Evolutionary conservation across 1,284 basidiomycete species (phyloP), one percentile per base, ranked within the genome.

Genomic region (Ganoderma resinaceum): DNA sequence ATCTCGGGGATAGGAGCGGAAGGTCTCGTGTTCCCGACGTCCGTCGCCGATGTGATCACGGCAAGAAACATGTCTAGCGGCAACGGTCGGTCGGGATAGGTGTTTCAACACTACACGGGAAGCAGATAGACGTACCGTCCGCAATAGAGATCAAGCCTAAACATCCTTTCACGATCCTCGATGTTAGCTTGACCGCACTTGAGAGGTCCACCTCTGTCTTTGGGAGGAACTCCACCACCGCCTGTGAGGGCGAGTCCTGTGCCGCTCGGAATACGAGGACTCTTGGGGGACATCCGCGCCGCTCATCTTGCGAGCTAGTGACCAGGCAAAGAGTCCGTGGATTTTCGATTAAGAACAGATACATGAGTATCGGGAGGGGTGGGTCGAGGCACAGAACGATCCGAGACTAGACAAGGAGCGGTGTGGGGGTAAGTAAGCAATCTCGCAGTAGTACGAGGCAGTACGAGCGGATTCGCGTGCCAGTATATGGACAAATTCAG

Each of bases 221-320:
- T 0, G 87, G 88, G 6, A 96, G 79, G 75, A 96, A 95, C 79
- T 97, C 95, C 18, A 96, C 95, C 43, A 96, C 86, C 61, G 91
- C 89, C 78, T 93, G 91, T 16, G 80, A 80, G 16, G 86, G 79
- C 72, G 84, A 84, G 55, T 81, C 80, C 73, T 89, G 86, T 26
- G 88, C 87, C 23, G 87, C 84, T 58, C 91, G 91, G 77, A 95
- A 94, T 52, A 91, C 85, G 35, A 95, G 86, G 14, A 85, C 91
- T 72, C 86, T 83, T 46, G 79, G 80, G 26, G 92, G 91, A 66
- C 84, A 81, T 16, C 88, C 91, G 63, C 83, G 78, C 66, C 79
- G 81, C 76, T 92, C 89, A 69, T 92, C 90, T 66, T 89, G 87
- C 53, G 87, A 81, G 75, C 86, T 87, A 38, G 91, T 92, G 65